Evolutionary conservation across 2,329 filamentous ascomycete genomes (phyloP), one percentile per base, ranked within the genome.

Genomic region (Colletotrichum brevisporum): DNA sequence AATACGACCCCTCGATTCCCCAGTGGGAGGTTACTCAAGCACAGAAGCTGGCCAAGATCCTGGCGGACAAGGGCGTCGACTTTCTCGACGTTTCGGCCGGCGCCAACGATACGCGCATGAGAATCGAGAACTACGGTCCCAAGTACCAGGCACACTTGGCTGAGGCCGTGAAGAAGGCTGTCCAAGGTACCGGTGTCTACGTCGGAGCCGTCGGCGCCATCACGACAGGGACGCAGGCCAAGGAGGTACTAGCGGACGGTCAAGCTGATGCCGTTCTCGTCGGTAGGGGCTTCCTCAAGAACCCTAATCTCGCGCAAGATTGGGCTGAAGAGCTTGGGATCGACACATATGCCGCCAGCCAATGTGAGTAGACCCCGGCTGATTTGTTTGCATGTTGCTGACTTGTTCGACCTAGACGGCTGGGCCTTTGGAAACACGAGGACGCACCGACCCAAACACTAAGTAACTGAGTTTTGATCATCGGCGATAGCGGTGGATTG

Each of bases 61-160:
- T 95, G 0, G 89, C 89, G 0, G 86, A 86, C 1, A 82, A 80
- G 21, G 92, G 92, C 2, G 86, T 94, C 6, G 92, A 95, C 76
- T 81, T 95, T 12, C 81, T 95, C 6, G 93, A 95, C 74, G 85
- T 94, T 24, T 90, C 88, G 8, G 87, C 86, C 1, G 92, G 88
- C 5, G 93, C 92, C 8, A 85, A 87, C 52, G 88, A 93, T 74
- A 82, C 85, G 3, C 77, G 80, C 52, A 88, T 90, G 74, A 86
- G 89, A 71, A 85, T 91, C 67, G 81, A 84, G n/a, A 73, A 80
- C 1, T n/a, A 15, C 2, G 87, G 86, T 0, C 89, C 90, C 0
- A 91, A 85, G 0, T 94, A 93, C 80, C 92, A 94, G 78, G 89
- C 86, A 0, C 89, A 87, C 0, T 91, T 92, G 72, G 89, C 92